These are phyloP conservation scores for Verticillium zaregamsianum DNA, from an alignment of 2,329 filamentous ascomycete species.

Conservation along the genomic window DNA sequence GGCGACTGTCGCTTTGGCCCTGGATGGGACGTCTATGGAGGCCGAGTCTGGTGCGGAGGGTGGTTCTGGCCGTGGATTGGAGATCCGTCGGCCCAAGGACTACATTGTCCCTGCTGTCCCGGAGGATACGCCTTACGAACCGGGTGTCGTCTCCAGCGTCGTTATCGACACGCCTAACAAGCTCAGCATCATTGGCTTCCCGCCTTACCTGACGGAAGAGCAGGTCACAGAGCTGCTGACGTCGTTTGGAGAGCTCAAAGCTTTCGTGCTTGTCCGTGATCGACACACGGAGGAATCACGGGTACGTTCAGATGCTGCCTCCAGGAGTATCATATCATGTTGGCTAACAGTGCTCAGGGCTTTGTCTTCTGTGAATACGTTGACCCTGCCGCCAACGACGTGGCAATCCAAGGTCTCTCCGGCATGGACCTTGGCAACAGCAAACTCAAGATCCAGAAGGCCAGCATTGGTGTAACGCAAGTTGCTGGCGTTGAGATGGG, in stretches of 20 bases:
- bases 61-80: constrained; percentile 54
- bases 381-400: constrained; percentile 71
- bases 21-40: constrained; percentile 88
- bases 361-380: constrained; percentile 96
- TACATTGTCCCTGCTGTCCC: constrained; percentile 86
- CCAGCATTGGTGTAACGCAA: constrained; percentile 92
- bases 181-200: constrained; percentile 87
- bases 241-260: constrained; percentile 89
- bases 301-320: constrained; percentile 45
- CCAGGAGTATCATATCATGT: background rate
- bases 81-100: constrained; percentile 86
- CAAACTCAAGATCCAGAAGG: constrained; percentile 78
- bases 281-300: constrained; percentile 78
- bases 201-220: constrained; percentile 81
- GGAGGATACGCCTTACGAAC: constrained; percentile 69
- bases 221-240: constrained; percentile 87
- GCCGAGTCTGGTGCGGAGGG: constrained; percentile 58
- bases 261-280: constrained; percentile 88
- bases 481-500: constrained; percentile 89
- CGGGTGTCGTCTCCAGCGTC: constrained; percentile 70
- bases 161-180: constrained; percentile 95
- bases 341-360: constrained; percentile 53
- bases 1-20: constrained; percentile 82
- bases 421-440: constrained; percentile 90
- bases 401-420: constrained; percentile 86